Base-by-base conservation (phyloP, 1,139 yeast genomes). In the Debaryomyces subglobosus region DNA sequence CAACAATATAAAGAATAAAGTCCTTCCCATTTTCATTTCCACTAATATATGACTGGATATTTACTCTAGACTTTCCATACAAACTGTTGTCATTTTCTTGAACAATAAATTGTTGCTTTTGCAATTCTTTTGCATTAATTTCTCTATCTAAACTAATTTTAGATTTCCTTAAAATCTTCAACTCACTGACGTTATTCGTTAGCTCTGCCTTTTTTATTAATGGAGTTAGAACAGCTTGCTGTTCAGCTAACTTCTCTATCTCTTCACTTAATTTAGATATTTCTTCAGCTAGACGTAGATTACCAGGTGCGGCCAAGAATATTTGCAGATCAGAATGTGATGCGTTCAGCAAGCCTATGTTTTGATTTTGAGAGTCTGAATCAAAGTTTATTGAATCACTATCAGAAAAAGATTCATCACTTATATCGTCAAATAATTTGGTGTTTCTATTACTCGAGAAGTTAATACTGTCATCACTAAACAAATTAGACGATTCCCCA, bases 71-170 rank as follows among this genome's bases (percentile, higher is more conserved):
- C 54, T 85, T 85, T 1, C 89, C 90, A 62, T 69, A 90, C 47
- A 92, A 73, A 58, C 91, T 85, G 62, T 86, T 88, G 46, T 89
- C 94, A 59, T 82, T 86, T 54, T 89, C 96, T 60, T 89, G 96
- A 1, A 90, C 90, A 45, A 86, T 80, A 55, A 85, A 85, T 61
- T 89, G 96, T 55, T 89, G 96, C 49, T 81, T 80, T 52, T 88
- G 89, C 30, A 87, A 69, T 56, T 88, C 92, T 56, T 87, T 88
- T 4, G 83, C 65, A 45, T 81, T 81, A 21, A 90, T 76, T 60
- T 92, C 97, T 51, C 87, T 71, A 39, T 81, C 81, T 50, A 90
- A 73, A 52, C 89, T 82, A 3, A 77, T 57, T 49, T 81, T 80
- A 0, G 97, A 89, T 57, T 85, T 86, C 44, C 72, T 72, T 52